Conservation (phyloP, 2,329 filamentous ascomycete genomes). For the Dothideomycetidae sp. region DNA sequence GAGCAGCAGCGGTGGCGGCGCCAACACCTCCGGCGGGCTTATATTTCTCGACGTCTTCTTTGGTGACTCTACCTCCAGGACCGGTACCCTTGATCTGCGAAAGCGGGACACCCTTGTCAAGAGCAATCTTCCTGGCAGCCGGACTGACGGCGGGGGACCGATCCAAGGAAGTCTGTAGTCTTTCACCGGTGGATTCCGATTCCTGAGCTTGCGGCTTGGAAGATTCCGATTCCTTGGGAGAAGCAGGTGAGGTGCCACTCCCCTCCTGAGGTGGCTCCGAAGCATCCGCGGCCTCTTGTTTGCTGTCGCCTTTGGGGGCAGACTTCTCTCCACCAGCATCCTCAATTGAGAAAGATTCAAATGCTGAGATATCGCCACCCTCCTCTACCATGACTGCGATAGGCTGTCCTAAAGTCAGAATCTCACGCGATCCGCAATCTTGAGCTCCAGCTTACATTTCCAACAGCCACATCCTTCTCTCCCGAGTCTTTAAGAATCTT, state of each 20-base stretch:
- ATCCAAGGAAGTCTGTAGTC: slow-evolving; percentile 70
- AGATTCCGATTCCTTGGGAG: slow-evolving; percentile 33
- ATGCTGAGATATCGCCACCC: slow-evolving; percentile 70
- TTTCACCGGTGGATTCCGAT: slow-evolving; percentile 58
- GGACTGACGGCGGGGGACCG: slow-evolving; percentile 61
- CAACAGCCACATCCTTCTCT: slow-evolving; percentile 85
- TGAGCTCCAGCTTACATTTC: slow-evolving; percentile 89
- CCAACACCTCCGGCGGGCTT: slow-evolving; percentile 36
- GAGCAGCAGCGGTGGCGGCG: slow-evolving; percentile 35
- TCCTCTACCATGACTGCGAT: slow-evolving; percentile 94
- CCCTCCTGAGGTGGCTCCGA: slow-evolving; percentile 45
- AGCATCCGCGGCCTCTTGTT: slow-evolving; percentile 48
- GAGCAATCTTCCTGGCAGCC: slow-evolving; percentile 65
- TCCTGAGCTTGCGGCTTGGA: slow-evolving; percentile 47
- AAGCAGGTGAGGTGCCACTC: slow-evolving; percentile 44
- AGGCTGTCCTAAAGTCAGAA: slow-evolving; percentile 45
- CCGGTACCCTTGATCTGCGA: slow-evolving; percentile 75
- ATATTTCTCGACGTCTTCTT: slow-evolving; percentile 85
- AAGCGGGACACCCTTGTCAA: slow-evolving; percentile 69
- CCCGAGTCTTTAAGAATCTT: slow-evolving; percentile 89
- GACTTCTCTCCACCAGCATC: slow-evolving; percentile 79
- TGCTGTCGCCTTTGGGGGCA: slow-evolving; percentile 46
- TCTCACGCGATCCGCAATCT: slow-evolving; percentile 8
- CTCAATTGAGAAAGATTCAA: slow-evolving; percentile 73
- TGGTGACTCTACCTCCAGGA: slow-evolving; percentile 72